Conservation (phyloP, 2,329 filamentous ascomycete species). For the Talaromyces sp. region DNA sequence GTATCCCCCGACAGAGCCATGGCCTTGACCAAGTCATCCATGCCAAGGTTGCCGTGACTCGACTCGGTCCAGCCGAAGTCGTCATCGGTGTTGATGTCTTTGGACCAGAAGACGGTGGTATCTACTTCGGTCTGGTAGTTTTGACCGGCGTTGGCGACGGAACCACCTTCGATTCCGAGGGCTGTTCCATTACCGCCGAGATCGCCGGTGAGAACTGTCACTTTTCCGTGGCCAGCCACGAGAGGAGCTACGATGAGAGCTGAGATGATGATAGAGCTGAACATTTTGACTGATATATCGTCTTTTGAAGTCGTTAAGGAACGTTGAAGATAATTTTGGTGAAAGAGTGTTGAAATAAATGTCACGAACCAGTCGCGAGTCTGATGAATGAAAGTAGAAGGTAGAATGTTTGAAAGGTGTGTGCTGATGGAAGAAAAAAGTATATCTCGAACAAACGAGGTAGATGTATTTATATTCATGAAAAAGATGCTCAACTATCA, state of each 20-base stretch:
- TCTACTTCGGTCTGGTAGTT: slow-evolving; percentile 8
- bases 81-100: slow-evolving; percentile 1
- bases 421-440: not conserved
- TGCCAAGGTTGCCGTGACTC: not conserved
- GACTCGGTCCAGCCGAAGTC: slow-evolving; percentile 9
- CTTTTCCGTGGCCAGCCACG: slow-evolving; percentile 7
- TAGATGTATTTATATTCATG: not conserved
- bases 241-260: slow-evolving; percentile 1
- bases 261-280: not conserved
- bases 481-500: not conserved
- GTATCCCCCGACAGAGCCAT: not conserved
- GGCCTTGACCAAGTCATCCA: not conserved
- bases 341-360: not conserved
- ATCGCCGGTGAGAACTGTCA: not conserved
- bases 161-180: slow-evolving; percentile 5
- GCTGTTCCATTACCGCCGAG: slow-evolving; percentile 7
- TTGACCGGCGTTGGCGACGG: not conserved
- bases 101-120: slow-evolving; percentile 5
- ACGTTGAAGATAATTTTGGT: not conserved
- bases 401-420: not conserved
- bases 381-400: not conserved
- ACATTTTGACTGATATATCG: not conserved
- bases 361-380: slow-evolving; percentile 4
- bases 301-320: not conserved
- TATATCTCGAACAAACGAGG: not conserved